Conservation (phyloP, 139 green algal genomes). For the Nannochloris sp. region DNA sequence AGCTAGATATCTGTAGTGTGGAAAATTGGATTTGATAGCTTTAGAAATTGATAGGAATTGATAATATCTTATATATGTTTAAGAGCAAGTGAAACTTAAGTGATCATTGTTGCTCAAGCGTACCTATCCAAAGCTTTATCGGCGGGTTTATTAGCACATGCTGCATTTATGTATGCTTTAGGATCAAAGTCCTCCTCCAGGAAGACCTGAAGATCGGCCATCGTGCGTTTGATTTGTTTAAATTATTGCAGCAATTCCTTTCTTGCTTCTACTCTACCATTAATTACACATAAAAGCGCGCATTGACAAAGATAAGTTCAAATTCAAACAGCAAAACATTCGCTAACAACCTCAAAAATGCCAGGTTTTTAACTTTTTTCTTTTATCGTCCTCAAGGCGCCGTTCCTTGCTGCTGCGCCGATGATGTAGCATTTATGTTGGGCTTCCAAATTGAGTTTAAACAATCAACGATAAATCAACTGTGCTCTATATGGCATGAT, state of each 20-base stretch:
- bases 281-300: no score
- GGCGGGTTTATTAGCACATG: conserved; percentile 11
- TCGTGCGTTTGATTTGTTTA: neutral
- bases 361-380: no score
- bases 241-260: no score
- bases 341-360: no score
- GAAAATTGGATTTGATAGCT: neutral
- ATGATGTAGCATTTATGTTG: no score
- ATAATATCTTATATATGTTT: neutral
- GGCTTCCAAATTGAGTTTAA: no score
- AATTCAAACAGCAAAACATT: no score
- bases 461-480: neutral
- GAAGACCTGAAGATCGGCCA: conserved; percentile 46
- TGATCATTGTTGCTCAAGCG: neutral
- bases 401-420: no score
- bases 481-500: neutral
- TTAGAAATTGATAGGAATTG: neutral
- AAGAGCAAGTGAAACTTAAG: neutral
- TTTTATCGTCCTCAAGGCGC: no score
- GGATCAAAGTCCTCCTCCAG: conserved; percentile 44
- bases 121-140: conserved; percentile 56
- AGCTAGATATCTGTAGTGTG: conserved; percentile 42
- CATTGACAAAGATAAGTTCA: no score
- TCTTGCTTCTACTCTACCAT: no score
- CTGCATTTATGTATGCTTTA: conserved; percentile 54